Percentiles rank a stretch among this genome's conserved stretches.
These are phyloP conservation scores for Aegilops longissima DNA, from an alignment of 176 grass and related monocot genomes.

Conservation along the genomic window DNA sequence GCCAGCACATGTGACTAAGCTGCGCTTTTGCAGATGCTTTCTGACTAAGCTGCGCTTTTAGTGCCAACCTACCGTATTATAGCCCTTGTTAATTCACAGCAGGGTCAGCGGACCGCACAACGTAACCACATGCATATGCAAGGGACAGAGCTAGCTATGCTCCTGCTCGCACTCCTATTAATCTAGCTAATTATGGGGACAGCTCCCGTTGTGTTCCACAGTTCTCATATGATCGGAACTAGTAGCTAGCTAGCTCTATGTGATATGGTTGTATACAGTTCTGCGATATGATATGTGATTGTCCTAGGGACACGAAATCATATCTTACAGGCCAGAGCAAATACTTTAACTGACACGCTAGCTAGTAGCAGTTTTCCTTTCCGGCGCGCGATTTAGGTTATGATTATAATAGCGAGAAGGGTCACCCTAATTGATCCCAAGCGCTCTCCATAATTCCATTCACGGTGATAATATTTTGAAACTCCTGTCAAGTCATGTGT, in stretches of 20 bases:
- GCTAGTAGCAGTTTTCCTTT: no score
- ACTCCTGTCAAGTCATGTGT: no score
- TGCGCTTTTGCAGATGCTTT: slow-evolving; percentile 25
- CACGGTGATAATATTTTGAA: no score
- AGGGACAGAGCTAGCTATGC: slow-evolving; percentile 27
- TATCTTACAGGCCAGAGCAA: background rate
- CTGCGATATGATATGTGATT: slow-evolving; percentile 4
- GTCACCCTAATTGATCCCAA: no score
- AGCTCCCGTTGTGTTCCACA: background rate
- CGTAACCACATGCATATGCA: slow-evolving; percentile 28
- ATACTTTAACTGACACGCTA: no score
- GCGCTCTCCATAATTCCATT: no score
- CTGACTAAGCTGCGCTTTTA: background rate
- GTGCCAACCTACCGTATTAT: background rate
- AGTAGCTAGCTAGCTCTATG: background rate
- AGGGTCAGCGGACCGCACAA: background rate
- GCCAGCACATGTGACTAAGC: slow-evolving; percentile 28
- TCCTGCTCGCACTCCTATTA: background rate
- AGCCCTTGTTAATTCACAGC: slow-evolving; percentile 19
- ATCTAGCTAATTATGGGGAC: background rate
- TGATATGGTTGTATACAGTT: slow-evolving; percentile 24
- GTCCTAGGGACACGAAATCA: slow-evolving; percentile 27
- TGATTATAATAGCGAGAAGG: no score
- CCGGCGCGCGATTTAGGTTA: no score
- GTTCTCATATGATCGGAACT: background rate